Base-by-base conservation (phyloP, 805 yeast genomes). In the Schizosaccharomyces cryophilus region DNA sequence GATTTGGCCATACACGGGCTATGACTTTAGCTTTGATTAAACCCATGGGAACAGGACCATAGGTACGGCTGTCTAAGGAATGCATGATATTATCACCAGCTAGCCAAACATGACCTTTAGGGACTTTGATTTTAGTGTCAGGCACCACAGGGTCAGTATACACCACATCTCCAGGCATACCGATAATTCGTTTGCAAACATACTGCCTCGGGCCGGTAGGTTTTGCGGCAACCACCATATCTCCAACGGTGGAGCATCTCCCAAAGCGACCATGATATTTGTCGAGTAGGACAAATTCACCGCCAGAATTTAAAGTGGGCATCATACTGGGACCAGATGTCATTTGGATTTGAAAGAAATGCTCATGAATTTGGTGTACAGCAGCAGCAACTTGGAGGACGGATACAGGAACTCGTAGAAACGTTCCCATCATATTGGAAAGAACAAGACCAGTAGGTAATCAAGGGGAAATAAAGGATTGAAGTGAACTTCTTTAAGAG, bases 101-200 rank as follows among this genome's bases (percentile, higher is more conserved):
- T 2, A 89, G 83, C 97, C 97, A 93, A 59, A 87, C 85, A 71
- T 93, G 98, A 2, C 98, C 98, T 65, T 82, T 80, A 0, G 98
- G 98, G 0, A 93, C 89, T 62, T 74, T 75, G 7, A 90, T 81
- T 69, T 75, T 87, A 62, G 79, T 78, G 19, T 61, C 62, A 9
- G 63, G n/a, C 11, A 60, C 54, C 15, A 60, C 11, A 3, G 60
- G 38, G 58, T 58, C 61, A 21, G 55, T 61, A 6, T 61, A 61
- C 21, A 66, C 66, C 6, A 35, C 62, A 30, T 67, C 75, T 54
- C 87, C 79, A 13, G 96, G 96, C 69, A 56, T 56, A 29, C 97
- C 98, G 0, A 95, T 83, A 26, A 93, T 82, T 62, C 99, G 76
- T 67, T 93, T 93, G 68, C 98, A 93, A 2, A 93, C 95, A 62